Conservation (phyloP, 257 asterid genomes). For the Plantago major region DNA sequence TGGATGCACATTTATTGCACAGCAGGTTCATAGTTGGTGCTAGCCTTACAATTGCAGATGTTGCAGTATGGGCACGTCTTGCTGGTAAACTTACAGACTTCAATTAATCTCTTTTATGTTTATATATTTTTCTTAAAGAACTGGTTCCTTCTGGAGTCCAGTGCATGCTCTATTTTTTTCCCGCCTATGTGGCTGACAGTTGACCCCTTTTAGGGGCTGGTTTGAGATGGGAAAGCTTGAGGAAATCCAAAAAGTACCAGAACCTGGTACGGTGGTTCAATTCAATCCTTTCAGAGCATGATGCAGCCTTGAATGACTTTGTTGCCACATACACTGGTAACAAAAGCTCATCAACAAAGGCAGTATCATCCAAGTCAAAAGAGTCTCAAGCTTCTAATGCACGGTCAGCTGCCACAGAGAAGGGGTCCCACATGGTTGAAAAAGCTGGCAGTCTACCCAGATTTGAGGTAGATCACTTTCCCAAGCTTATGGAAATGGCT, state of each 20-base stretch:
- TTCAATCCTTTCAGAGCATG: slow-evolving; percentile 60
- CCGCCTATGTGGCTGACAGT: not conserved
- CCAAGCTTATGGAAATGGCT: too few species aligned
- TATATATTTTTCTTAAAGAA: not conserved
- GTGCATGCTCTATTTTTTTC: not conserved
- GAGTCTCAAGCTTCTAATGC: slow-evolving; percentile 47
- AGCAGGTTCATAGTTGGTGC: slow-evolving; percentile 64
- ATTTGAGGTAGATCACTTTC: too few species aligned
- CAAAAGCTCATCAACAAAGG: slow-evolving; percentile 47
- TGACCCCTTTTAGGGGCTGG: slow-evolving; percentile 56
- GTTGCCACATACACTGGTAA: too few species aligned
- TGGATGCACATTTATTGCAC: too few species aligned
- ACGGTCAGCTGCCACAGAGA: slow-evolving; percentile 30
- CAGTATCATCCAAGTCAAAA: slow-evolving; percentile 45
- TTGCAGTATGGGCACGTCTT: slow-evolving; percentile 83
- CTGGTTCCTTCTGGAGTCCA: not conserved
- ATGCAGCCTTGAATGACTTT: slow-evolving; percentile 45
- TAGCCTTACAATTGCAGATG: slow-evolving; percentile 73
- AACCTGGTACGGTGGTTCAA: slow-evolving; percentile 89
- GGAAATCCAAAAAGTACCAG: slow-evolving; percentile 80
- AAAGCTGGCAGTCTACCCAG: slow-evolving; percentile 26
- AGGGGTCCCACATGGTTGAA: slow-evolving; percentile 36
- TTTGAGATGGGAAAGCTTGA: too few species aligned
- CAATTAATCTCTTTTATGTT: not conserved
- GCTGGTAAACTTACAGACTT: slow-evolving; percentile 49